Percentiles rank a stretch among this genome's conserved stretches.
Conservation (phyloP, 1,139 yeast species). For the Pichiaceae sp. region DNA sequence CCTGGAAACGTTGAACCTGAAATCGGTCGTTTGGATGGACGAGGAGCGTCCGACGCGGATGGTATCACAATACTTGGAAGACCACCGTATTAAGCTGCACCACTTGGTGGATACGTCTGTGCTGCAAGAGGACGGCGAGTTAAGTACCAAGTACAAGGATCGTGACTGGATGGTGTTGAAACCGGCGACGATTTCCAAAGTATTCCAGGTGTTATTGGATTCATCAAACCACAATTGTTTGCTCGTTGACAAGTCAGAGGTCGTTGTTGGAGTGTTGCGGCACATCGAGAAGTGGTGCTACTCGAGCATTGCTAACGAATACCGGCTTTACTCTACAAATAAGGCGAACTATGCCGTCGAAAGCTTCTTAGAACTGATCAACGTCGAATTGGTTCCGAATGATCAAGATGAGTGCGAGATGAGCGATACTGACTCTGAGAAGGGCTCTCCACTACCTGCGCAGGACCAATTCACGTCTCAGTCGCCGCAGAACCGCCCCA, state of each 20-base stretch:
- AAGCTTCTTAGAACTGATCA: constrained; percentile 67
- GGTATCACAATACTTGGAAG: constrained; percentile 36
- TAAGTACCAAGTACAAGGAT: constrained; percentile 32
- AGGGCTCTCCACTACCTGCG: neutral
- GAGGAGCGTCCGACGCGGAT: constrained; percentile 64
- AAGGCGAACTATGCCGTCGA: constrained; percentile 76
- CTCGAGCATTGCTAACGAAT: constrained; percentile 77
- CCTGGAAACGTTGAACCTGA: constrained; percentile 51
- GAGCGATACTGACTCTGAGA: neutral
- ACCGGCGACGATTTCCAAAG: constrained; percentile 44
- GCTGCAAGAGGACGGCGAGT: constrained; percentile 18
- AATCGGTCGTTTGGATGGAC: constrained; percentile 53
- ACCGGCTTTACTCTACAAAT: constrained; percentile 66
- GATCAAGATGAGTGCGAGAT: constrained; percentile 19
- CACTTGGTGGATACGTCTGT: constrained; percentile 25
- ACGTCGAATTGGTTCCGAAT: constrained; percentile 41
- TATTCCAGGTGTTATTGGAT: constrained; percentile 57
- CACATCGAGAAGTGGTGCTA: constrained; percentile 86
- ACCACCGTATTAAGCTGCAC: constrained; percentile 35
- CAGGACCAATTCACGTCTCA: neutral
- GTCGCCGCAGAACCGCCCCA: constrained; percentile 5
- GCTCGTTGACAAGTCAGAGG: constrained; percentile 71
- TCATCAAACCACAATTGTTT: constrained; percentile 52
- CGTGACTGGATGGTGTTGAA: constrained; percentile 57
- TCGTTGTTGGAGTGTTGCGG: constrained; percentile 72